phyloP scores from a whole-genome alignment of 1,284 basidiomycete species.

The Caloboletus firmus region DNA sequence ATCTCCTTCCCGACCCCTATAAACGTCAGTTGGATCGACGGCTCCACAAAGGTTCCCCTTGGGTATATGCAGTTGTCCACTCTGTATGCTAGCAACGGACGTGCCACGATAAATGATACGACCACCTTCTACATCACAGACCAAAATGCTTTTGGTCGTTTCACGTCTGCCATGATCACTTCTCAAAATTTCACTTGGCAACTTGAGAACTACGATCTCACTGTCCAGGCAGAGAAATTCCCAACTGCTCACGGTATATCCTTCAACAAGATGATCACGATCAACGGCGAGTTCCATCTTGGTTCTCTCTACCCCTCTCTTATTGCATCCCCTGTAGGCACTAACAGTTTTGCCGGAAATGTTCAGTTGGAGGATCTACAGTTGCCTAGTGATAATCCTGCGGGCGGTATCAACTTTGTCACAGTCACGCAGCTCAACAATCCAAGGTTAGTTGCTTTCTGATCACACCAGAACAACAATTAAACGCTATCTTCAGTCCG shows the following conservation, averaged over 20 bases:
- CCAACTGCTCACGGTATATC: constrained; percentile 60
- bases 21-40: constrained; percentile 56
- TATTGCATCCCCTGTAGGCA: constrained; percentile 41
- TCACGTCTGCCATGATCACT: constrained; percentile 64
- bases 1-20: constrained; percentile 58
- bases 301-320: not conserved
- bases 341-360: constrained; percentile 63
- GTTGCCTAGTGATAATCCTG: constrained; percentile 70
- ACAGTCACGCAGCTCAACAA: constrained; percentile 63
- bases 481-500: constrained; percentile 44
- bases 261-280: constrained; percentile 58
- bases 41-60: constrained; percentile 43
- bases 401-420: constrained; percentile 67
- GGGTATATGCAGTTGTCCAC: constrained; percentile 50
- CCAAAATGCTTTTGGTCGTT: constrained; percentile 54
- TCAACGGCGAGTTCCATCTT: constrained; percentile 43
- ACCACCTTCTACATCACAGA: constrained; percentile 56
- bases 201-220: constrained; percentile 55
- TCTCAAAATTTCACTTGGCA: constrained; percentile 72
- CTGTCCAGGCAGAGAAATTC: constrained; percentile 69
- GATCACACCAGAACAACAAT: not conserved
- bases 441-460: constrained; percentile 46
- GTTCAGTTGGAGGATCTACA: constrained; percentile 64
- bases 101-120: constrained; percentile 58
- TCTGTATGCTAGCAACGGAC: constrained; percentile 50